A percentile compares a stretch with the other conserved stretches of the same genome.
Conservation (phyloP, 768 basidiomycete genomes). For the Naganishia kalamii region DNA sequence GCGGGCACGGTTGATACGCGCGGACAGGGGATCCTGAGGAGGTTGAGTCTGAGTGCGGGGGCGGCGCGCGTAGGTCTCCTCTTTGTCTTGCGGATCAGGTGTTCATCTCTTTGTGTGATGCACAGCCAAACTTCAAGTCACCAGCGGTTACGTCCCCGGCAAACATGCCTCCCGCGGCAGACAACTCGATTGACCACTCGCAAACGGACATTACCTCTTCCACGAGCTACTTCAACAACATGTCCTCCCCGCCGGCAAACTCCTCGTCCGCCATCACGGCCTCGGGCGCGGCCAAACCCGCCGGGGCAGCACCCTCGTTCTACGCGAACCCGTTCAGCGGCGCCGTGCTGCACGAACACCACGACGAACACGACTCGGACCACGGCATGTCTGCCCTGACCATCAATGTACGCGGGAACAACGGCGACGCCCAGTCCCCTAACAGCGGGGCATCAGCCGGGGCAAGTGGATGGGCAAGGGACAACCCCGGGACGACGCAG, state of each 20-base stretch:
- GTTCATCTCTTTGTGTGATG: neutral
- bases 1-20: neutral
- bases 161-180: neutral
- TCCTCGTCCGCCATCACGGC: neutral
- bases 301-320: neutral
- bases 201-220: slow-evolving; percentile 8
- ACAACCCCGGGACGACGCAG: neutral
- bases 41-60: slow-evolving; percentile 3
- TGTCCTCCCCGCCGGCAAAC: neutral
- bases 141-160: neutral
- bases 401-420: neutral
- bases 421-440: neutral
- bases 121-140: slow-evolving; percentile 6
- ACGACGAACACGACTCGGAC: slow-evolving; percentile 8
- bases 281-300: neutral
- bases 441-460: neutral
- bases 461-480: neutral
- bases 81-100: neutral
- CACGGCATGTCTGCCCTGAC: neutral
- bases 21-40: neutral
- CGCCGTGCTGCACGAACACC: neutral
- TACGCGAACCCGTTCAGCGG: slow-evolving; percentile 13
- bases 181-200: slow-evolving; percentile 3
- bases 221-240: neutral
- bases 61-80: neutral